phyloP scores from a whole-genome alignment of 2,329 filamentous ascomycete genomes.

The Paracorniculantispora psalliotae region DNA sequence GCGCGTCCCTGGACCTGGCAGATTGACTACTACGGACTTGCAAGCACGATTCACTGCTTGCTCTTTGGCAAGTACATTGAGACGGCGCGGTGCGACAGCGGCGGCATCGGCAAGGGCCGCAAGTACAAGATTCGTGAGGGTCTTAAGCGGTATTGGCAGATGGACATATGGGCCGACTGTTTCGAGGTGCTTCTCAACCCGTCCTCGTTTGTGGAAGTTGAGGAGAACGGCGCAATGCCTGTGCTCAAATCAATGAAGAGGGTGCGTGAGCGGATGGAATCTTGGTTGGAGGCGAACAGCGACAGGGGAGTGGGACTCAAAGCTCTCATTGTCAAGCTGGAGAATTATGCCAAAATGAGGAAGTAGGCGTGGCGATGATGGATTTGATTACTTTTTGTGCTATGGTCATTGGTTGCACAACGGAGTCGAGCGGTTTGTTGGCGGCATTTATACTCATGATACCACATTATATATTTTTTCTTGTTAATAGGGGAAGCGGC shows the following conservation, averaged over 20 bases:
- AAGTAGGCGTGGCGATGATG: conserved; percentile 19
- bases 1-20: conserved; percentile 95
- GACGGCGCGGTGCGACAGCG: conserved; percentile 55
- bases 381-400: neutral
- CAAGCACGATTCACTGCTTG: conserved; percentile 80
- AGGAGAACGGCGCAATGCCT: conserved; percentile 66
- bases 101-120: conserved; percentile 56
- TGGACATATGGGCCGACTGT: conserved; percentile 77
- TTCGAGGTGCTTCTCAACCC: conserved; percentile 89
- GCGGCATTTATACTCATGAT: neutral
- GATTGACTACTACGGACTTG: conserved; percentile 91
- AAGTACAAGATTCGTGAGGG: conserved; percentile 76
- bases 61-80: conserved; percentile 96
- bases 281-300: conserved; percentile 72
- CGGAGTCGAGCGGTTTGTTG: neutral
- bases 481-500: neutral
- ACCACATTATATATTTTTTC: neutral
- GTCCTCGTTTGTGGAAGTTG: conserved; percentile 55
- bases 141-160: conserved; percentile 95
- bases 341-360: conserved; percentile 40
- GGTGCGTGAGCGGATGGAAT: conserved; percentile 75
- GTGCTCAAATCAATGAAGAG: conserved; percentile 63
- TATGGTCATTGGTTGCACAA: neutral
- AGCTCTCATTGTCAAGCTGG: conserved; percentile 60
- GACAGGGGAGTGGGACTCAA: conserved; percentile 76